Evolutionary conservation across 352 stramenopile genomes (phyloP).

Genomic region (Phytophthora rubi): DNA sequence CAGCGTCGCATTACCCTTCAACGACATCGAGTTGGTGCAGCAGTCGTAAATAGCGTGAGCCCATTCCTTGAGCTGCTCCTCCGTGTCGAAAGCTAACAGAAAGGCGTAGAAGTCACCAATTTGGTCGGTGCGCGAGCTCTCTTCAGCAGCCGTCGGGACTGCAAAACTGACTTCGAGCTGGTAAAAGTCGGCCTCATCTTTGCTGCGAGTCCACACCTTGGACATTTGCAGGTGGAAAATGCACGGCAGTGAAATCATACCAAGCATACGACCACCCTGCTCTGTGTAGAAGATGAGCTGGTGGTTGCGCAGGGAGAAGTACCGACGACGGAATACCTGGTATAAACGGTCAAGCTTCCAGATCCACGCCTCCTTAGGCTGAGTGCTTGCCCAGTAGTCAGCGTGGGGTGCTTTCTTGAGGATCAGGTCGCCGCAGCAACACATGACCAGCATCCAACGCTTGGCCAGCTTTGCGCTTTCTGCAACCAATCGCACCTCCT

Average conservation of each 20-base stretch:
- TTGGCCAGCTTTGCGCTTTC: constrained; percentile 75
- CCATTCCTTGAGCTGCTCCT: constrained; percentile 77
- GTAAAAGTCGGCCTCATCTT: constrained; percentile 79
- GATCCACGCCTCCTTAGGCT: constrained; percentile 86
- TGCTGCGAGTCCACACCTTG: constrained; percentile 73
- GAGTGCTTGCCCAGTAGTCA: constrained; percentile 78
- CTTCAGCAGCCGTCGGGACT: constrained; percentile 63
- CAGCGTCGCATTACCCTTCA: constrained; percentile 72
- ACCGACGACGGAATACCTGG: constrained; percentile 83
- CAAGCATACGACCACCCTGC: constrained; percentile 66
- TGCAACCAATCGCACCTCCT: constrained; percentile 74
- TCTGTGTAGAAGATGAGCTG: constrained; percentile 84
- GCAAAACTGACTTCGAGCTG: constrained; percentile 87
- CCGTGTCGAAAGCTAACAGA: constrained; percentile 79
- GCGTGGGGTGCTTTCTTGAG: constrained; percentile 70
- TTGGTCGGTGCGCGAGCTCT: constrained; percentile 65
- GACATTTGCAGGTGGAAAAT: constrained; percentile 87
- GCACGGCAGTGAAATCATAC: constrained; percentile 79
- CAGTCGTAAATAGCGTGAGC: constrained; percentile 83
- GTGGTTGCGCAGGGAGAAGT: constrained; percentile 86
- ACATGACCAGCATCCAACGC: constrained; percentile 91
- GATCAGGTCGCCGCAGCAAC: constrained; percentile 80
- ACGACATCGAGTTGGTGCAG: constrained; percentile 88
- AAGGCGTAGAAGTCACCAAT: constrained; percentile 84
- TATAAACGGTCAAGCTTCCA: constrained; percentile 90